Evolutionary conservation across 768 basidiomycete species (phyloP).

Genomic region (Strobilomyces echinocephalus): DNA sequence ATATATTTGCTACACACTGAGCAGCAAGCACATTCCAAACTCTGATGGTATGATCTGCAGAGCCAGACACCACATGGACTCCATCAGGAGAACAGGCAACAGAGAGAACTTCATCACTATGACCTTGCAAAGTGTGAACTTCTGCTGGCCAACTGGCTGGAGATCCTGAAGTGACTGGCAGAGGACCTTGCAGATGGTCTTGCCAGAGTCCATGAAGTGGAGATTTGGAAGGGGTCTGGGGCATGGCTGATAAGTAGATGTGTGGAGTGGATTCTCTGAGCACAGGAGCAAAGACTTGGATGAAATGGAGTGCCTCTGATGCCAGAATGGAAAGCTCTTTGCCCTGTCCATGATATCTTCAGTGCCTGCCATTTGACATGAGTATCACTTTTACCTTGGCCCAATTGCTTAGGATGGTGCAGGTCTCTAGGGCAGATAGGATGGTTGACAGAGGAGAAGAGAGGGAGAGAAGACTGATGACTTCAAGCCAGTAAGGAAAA

Average conservation of each 20-base stretch:
- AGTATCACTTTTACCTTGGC: neutral
- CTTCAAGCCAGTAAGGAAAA: too few relatives aligned
- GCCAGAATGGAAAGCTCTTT: neutral
- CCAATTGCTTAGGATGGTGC: too few relatives aligned
- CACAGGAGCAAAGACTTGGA: neutral
- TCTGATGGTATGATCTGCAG: neutral
- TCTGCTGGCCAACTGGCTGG: neutral
- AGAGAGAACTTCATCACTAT: neutral
- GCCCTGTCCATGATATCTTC: neutral
- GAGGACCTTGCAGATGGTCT: neutral
- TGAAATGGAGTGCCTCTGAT: neutral
- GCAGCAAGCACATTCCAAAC: constrained; percentile 16
- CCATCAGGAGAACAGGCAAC: neutral
- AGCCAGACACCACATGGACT: neutral
- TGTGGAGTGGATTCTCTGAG: neutral
- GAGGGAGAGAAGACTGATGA: too few relatives aligned
- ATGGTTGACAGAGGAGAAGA: too few relatives aligned
- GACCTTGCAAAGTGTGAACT: neutral
- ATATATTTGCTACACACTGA: neutral
- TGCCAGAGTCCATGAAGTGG: neutral
- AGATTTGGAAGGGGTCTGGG: neutral
- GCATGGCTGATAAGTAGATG: too few relatives aligned
- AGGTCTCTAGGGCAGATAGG: too few relatives aligned
- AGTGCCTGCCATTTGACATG: neutral
- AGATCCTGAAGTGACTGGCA: neutral